phyloP scores from a whole-genome alignment of 768 basidiomycete genomes.

The Artomyces pyxidatus region DNA sequence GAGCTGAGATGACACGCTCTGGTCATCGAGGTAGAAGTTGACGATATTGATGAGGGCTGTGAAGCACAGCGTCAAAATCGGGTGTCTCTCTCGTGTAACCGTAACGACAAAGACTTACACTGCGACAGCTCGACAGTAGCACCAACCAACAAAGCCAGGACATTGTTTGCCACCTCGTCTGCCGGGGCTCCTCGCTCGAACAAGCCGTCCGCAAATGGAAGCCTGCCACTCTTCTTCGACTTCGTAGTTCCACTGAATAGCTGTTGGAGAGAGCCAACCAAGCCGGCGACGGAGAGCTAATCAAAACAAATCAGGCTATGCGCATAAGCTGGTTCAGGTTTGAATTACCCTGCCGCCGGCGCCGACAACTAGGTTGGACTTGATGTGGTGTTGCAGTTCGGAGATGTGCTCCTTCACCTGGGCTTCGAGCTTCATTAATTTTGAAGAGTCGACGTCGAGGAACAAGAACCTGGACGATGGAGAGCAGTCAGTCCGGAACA shows the following conservation, averaged over 20 bases:
- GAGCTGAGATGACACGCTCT: constrained; percentile 24
- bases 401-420: constrained; percentile 46
- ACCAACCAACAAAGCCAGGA: constrained; percentile 64
- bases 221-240: constrained; percentile 29
- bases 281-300: constrained; percentile 28
- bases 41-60: constrained; percentile 58
- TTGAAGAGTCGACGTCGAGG: constrained; percentile 56
- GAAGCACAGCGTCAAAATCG: constrained; percentile 1
- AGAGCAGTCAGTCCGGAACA: background rate
- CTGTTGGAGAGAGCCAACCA: constrained; percentile 38
- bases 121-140: constrained; percentile 63
- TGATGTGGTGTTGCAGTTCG: constrained; percentile 50
- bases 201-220: constrained; percentile 48
- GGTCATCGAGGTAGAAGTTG: constrained; percentile 53
- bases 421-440: constrained; percentile 45
- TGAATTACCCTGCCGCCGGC: constrained; percentile 35
- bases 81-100: background rate
- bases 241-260: constrained; percentile 40
- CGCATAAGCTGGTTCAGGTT: too few relatives aligned
- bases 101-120: constrained; percentile 32
- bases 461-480: constrained; percentile 55
- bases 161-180: constrained; percentile 58
- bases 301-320: background rate
- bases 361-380: constrained; percentile 33
- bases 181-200: constrained; percentile 45